A percentile compares a stretch with the other conserved stretches of the same genome.
These are phyloP conservation scores for Emmonsiellopsis sp. DNA, from an alignment of 2,329 filamentous ascomycete species.

Conservation along the genomic window DNA sequence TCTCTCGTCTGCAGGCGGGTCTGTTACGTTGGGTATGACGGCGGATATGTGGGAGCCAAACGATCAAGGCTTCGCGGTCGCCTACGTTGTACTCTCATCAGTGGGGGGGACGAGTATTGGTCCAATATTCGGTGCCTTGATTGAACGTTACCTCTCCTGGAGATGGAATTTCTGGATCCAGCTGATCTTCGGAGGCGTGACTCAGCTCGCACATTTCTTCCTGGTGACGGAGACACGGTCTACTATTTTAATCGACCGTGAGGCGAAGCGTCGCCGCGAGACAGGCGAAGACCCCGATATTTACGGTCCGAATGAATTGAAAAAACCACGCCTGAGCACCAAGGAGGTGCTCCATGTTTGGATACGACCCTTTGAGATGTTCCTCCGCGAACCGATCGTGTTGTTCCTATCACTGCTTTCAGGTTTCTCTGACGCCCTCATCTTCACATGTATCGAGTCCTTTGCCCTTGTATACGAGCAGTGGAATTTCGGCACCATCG, in stretches of 20 bases:
- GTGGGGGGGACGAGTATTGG: constrained; percentile 43
- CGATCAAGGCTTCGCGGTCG: constrained; percentile 50
- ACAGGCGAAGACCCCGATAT: constrained; percentile 48
- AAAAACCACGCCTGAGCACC: constrained; percentile 45
- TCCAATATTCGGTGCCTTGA: constrained; percentile 40
- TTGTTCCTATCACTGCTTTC: constrained; percentile 51
- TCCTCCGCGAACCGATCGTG: constrained; percentile 56
- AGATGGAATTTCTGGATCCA: constrained; percentile 61
- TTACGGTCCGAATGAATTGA: constrained; percentile 64
- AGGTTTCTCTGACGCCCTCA: constrained; percentile 56
- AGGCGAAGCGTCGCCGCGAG: constrained; percentile 47
- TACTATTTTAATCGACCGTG: constrained; percentile 48
- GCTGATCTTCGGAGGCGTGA: constrained; percentile 46
- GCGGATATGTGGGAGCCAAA: constrained; percentile 52
- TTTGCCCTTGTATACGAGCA: constrained; percentile 51
- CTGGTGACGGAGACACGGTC: constrained; percentile 48
- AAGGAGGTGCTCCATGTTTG: constrained; percentile 50
- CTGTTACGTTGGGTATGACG: constrained; percentile 55
- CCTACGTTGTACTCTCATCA: constrained; percentile 50
- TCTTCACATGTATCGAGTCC: constrained; percentile 57
- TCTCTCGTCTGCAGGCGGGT: constrained; percentile 53
- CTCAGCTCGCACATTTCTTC: constrained; percentile 42
- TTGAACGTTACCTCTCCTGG: constrained; percentile 54
- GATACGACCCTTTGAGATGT: constrained; percentile 54
- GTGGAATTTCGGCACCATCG: constrained; percentile 46